Evolutionary conservation across 2,329 filamentous ascomycete genomes (phyloP), one percentile per base, ranked within the genome.

Genomic region (Cordyceps cateniannulata): DNA sequence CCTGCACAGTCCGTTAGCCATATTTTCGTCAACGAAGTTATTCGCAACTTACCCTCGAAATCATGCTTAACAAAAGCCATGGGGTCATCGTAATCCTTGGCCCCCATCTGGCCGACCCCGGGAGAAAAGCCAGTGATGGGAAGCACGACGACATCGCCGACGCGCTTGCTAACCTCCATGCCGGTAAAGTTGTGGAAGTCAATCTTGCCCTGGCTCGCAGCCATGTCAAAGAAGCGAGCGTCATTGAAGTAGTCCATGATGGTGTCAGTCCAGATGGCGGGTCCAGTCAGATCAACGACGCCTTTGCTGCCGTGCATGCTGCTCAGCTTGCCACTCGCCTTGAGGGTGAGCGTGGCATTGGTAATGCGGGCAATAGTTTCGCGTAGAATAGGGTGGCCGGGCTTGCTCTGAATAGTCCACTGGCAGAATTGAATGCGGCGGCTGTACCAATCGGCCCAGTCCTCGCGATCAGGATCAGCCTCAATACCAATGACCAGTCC

Each of bases 1-100:
- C 88, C 88, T 91, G 68, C n/a, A 16, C 5, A 16, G 5, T 12
- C 14, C 12, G 20, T n/a, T 24, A 22, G 27, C 25, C 14, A 20
- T 29, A 16, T 14, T 20, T 42, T 62, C 2, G 5, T 22, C 29
- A 4, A 35, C n/a, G 8, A 16, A 20, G 5, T 4, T 18, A 25
- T 40, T 16, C 10, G 45, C 7, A 7, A 25, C 82, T 66, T 78
- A 96, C 93, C 95, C 79, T 96, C 91, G 73, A 99, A 99, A 60
- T 92, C 87, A 76, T 99, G 95, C 77, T 95, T 93, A 63, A 99
- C 95, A 79, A 96, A 98, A 1, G 95, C 95, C 91, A 96, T 93
- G 1, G 92, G 91, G 71, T 98, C 89, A 66, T 97, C 91, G 47
- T 87, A 82, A 64, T 96, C 92, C 69, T 88, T 87, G 50, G 95